Evolutionary conservation across 2,329 filamentous ascomycete genomes (phyloP), one percentile per base, ranked within the genome.

Genomic region (Scortechinia acanthostroma): DNA sequence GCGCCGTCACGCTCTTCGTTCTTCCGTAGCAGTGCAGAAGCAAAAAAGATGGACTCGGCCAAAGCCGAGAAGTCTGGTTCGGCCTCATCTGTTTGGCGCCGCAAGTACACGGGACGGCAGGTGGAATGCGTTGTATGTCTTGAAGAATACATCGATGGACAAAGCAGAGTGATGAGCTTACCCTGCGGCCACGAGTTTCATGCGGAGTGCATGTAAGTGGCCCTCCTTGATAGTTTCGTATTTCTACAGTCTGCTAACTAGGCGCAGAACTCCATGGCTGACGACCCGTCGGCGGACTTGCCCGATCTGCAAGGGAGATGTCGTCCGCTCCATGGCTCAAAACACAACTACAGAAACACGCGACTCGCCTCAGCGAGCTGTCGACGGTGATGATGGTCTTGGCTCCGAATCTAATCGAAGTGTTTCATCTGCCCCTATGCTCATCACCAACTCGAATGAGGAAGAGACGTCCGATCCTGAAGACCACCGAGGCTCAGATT

Each of bases 141-240:
- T 23, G 93, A 98, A 59, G 93, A 98, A 60, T 98, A 97, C 57
- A 74, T 95, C 19, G 91, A 96, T 62, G 93, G 93, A 30, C 83
- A 96, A 55, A 95, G 90, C 61, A 80, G 82, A 57, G 91, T 98
- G 30, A 98, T 98, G 93, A 94, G 90, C 58, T 68, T 98, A 48
- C 93, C 93, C 5, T 98, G 93, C 64, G 93, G 93, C 25, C 93
- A 98, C 61, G 93, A 98, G 58, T 98, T 97, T 64, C 93, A 98
- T 63, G 91, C 76, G 21, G 90, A 95, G 60, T 98, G 93, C 90
- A 97, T 98, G 90, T 95, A 69, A 84, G 90, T 86, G 42, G 47
- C 44, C 46, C n/a, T n/a, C 43, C 21, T 21, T 22, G 22, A 45
- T 42, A 45, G 21, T 47, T 43, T 22, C 23, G 44, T 37, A 22